phyloP scores from a whole-genome alignment of 352 stramenopile genomes.

The Globisporangium alternatum region DNA sequence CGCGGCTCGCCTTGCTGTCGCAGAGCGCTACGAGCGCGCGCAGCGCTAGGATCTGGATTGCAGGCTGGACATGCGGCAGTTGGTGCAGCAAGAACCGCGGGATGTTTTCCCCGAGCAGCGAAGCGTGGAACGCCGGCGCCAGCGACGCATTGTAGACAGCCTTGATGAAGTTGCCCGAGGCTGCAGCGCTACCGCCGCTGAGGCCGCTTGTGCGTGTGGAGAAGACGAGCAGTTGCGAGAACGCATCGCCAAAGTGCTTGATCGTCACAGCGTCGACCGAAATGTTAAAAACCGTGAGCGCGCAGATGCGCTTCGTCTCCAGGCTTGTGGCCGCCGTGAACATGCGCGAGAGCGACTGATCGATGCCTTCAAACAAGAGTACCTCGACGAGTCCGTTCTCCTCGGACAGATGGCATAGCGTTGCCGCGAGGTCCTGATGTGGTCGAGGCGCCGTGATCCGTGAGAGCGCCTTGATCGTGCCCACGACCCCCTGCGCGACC shows the following conservation, averaged over 20 bases:
- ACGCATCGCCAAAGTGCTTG: slow-evolving; percentile 64
- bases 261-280: slow-evolving; percentile 52
- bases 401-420: slow-evolving; percentile 63
- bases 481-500: slow-evolving; percentile 47
- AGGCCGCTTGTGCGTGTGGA: slow-evolving; percentile 17
- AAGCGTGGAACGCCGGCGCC: slow-evolving; percentile 47
- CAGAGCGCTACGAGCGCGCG: slow-evolving; percentile 52
- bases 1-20: slow-evolving; percentile 42
- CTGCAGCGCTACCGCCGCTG: neutral
- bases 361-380: slow-evolving; percentile 68
- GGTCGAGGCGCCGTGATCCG: slow-evolving; percentile 28
- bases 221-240: slow-evolving; percentile 51
- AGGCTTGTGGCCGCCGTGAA: slow-evolving; percentile 29
- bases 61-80: slow-evolving; percentile 32
- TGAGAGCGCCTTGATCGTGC: slow-evolving; percentile 40
- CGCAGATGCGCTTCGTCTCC: slow-evolving; percentile 73
- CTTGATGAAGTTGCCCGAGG: slow-evolving; percentile 56
- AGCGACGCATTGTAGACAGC: slow-evolving; percentile 70
- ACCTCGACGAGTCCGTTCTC: slow-evolving; percentile 49
- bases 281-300: slow-evolving; percentile 66
- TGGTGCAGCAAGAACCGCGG: slow-evolving; percentile 54
- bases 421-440: slow-evolving; percentile 64
- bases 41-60: slow-evolving; percentile 43
- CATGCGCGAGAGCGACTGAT: slow-evolving; percentile 52
- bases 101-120: slow-evolving; percentile 63